Conservation (phyloP, 2,329 filamentous ascomycete genomes). For the Akanthomyces lecanii region DNA sequence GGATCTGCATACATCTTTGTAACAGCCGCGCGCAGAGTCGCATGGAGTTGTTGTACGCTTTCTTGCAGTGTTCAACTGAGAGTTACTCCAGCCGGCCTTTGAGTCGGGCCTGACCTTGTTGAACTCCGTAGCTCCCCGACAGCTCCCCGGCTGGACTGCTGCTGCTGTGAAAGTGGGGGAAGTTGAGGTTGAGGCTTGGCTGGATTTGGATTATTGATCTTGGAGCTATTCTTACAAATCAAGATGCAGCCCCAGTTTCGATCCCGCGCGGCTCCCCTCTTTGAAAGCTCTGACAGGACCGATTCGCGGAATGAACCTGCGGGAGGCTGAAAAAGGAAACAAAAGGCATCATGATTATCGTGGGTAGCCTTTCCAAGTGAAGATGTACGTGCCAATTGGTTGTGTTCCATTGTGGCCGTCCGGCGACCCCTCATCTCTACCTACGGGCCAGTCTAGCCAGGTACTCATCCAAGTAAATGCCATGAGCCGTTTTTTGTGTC, state of each 20-base stretch:
- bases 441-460: too few relatives aligned
- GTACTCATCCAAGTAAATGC: too few relatives aligned
- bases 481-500: too few relatives aligned
- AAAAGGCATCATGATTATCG: background rate
- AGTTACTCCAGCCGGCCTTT: too few relatives aligned
- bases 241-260: background rate
- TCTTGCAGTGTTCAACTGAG: background rate
- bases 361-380: too few relatives aligned
- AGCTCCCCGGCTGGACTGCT: background rate
- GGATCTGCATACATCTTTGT: background rate
- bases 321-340: background rate
- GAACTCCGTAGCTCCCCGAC: background rate
- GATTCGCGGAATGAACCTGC: background rate
- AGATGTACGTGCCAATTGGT: too few relatives aligned
- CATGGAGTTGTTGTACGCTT: background rate
- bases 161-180: background rate
- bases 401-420: too few relatives aligned
- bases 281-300: background rate
- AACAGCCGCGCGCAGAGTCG: background rate
- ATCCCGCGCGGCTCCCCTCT: background rate
- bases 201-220: conserved; percentile 4
- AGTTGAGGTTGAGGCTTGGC: background rate
- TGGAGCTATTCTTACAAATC: conserved; percentile 9
- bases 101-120: background rate
- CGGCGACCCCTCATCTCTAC: too few relatives aligned